Evolutionary conservation across 768 basidiomycete species (phyloP).

Genomic region (Trametes gibbosa): DNA sequence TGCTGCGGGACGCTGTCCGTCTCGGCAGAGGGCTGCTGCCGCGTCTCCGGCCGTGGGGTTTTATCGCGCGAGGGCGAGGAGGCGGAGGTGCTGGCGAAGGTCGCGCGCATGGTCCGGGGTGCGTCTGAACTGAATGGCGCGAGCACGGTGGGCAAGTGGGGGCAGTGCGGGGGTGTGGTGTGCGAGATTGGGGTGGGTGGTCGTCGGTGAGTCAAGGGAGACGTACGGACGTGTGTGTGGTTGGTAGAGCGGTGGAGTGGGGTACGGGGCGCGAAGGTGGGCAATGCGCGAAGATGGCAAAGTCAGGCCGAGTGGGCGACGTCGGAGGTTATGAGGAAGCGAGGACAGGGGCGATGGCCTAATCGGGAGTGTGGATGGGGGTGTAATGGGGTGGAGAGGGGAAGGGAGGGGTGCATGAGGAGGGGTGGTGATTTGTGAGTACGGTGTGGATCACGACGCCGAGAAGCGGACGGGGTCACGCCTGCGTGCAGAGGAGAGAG

Average conservation of each 20-base stretch:
- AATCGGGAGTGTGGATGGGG: constrained; percentile 1
- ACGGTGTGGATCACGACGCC: constrained; percentile 9
- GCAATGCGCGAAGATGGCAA: neutral
- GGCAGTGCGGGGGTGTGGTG: neutral
- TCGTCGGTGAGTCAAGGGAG: neutral
- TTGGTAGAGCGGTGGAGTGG: neutral
- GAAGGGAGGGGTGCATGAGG: constrained; percentile 6
- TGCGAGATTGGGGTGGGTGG: neutral
- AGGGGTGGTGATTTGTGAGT: constrained; percentile 13
- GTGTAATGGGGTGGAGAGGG: constrained; percentile 21
- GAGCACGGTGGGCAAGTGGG: neutral
- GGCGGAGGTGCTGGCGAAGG: constrained; percentile 4
- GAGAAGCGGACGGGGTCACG: neutral
- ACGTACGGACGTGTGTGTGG: neutral
- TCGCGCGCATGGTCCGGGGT: constrained; percentile 16
- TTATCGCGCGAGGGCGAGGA: constrained; percentile 11
- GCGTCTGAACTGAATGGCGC: neutral
- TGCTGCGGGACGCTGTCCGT: neutral
- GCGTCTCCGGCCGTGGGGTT: constrained; percentile 15
- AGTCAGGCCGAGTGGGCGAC: neutral
- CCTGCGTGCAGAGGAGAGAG: too few relatives aligned
- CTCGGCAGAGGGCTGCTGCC: constrained; percentile 1
- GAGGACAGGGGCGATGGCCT: constrained; percentile 4
- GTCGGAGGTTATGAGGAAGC: constrained; percentile 9
- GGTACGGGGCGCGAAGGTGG: neutral